Conservation (phyloP, 225 moss, liverwort and hornwort genomes). For the Ulota crispa region DNA sequence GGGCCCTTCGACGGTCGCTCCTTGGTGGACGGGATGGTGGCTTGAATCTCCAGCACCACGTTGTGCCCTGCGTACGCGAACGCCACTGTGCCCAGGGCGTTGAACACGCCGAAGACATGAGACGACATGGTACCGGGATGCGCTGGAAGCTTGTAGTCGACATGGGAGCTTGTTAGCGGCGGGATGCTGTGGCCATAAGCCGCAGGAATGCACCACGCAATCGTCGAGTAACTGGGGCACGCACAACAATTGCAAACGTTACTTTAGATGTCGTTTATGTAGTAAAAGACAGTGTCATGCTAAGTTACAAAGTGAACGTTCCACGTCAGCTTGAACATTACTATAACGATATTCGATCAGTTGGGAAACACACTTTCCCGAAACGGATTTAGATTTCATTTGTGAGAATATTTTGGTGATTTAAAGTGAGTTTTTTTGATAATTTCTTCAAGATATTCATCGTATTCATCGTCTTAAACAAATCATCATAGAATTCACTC, state of each 20-base stretch:
- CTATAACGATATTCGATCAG: no score
- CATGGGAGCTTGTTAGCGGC: accelerated
- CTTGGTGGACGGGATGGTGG: slow-evolving; percentile 56
- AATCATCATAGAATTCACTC: no score
- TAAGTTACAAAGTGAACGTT: no score
- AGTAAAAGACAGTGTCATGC: no score
- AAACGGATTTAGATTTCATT: no score
- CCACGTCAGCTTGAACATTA: no score
- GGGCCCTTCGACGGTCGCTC: slow-evolving; percentile 50
- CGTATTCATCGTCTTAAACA: no score
- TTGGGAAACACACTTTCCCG: no score
- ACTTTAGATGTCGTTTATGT: no score
- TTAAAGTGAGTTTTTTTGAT: no score
- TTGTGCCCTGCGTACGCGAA: slow-evolving; percentile 67
- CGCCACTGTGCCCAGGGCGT: slow-evolving; percentile 56
- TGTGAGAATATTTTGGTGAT: no score
- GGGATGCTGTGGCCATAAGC: slow-evolving; percentile 20
- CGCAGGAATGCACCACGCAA: slow-evolving; percentile 50
- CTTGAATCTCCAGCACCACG: slow-evolving; percentile 66
- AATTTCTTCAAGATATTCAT: no score
- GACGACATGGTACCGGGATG: accelerated
- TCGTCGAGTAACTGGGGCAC: slow-evolving; percentile 51
- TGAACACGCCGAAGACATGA: slow-evolving; percentile 30
- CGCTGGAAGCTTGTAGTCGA: slow-evolving; percentile 16
- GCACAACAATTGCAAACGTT: background rate